Conservation (phyloP, 2,329 filamentous ascomycete species). For the Pestalotiopsis sp. region DNA sequence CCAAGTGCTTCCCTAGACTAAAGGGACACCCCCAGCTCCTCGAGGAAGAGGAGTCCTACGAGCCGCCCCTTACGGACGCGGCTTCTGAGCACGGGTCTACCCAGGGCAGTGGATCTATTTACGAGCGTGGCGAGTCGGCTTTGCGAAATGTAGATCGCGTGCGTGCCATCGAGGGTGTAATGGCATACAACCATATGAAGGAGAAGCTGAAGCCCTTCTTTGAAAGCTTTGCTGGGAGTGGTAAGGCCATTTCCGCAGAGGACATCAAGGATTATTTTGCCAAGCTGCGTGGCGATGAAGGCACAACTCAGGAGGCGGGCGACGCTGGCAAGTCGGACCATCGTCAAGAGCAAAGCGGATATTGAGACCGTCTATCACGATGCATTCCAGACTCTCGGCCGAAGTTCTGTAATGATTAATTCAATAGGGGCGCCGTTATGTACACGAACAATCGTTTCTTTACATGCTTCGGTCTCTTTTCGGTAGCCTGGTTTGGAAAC, state of each 20-base stretch:
- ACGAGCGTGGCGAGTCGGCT: constrained; percentile 90
- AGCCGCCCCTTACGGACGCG: constrained; percentile 78
- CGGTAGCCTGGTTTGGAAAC: too few species aligned
- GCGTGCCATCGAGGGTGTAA: constrained; percentile 90
- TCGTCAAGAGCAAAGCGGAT: constrained; percentile 56
- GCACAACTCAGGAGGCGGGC: constrained; percentile 67
- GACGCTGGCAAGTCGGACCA: constrained; percentile 47
- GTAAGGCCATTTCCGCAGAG: constrained; percentile 84
- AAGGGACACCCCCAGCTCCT: constrained; percentile 76
- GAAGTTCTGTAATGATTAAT: neutral
- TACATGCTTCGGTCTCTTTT: too few species aligned
- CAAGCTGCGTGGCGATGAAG: constrained; percentile 84
- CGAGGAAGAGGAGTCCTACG: constrained; percentile 92
- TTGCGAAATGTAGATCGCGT: constrained; percentile 92
- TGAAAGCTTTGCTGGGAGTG: constrained; percentile 90
- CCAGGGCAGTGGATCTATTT: constrained; percentile 76
- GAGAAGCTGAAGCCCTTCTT: constrained; percentile 96
- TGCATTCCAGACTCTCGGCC: neutral
- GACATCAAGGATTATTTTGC: constrained; percentile 98
- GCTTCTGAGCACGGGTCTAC: constrained; percentile 58
- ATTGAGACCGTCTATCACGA: constrained; percentile 31
- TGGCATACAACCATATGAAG: constrained; percentile 96
- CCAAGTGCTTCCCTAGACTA: constrained; percentile 75
- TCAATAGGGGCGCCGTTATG: neutral
- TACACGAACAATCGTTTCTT: neutral